phyloP scores from a whole-genome alignment of 106 monocot genomes.

The Dendrobium chrysotoxum region DNA sequence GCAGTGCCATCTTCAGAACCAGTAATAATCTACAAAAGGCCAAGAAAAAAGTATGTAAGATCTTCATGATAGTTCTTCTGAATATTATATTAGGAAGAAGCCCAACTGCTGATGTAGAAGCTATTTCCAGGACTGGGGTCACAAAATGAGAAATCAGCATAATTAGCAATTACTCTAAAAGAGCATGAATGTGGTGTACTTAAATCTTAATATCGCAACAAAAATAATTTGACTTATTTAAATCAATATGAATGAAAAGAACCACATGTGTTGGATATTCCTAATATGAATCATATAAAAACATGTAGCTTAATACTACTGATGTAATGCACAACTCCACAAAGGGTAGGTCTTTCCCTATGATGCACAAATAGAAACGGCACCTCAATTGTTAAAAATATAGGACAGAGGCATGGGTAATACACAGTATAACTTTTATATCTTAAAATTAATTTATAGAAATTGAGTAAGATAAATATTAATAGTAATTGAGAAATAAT shows the following conservation, averaged over 20 bases:
- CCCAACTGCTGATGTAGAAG: background rate
- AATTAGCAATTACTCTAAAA: background rate
- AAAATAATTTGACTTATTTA: background rate
- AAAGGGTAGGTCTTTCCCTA: background rate
- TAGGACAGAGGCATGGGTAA: too few relatives aligned
- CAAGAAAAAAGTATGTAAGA: slow-evolving; percentile 14
- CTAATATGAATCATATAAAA: background rate
- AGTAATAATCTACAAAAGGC: slow-evolving; percentile 59
- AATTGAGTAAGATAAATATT: too few relatives aligned
- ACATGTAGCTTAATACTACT: background rate
- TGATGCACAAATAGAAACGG: too few relatives aligned
- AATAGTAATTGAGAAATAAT: too few relatives aligned
- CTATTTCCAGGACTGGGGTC: background rate
- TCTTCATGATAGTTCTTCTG: background rate
- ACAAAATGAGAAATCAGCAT: background rate
- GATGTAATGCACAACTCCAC: background rate
- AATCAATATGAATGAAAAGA: background rate
- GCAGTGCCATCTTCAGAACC: slow-evolving; percentile 93
- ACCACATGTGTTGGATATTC: background rate
- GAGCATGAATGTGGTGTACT: background rate
- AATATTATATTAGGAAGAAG: background rate
- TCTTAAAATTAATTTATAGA: too few relatives aligned
- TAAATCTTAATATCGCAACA: background rate
- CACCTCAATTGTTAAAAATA: too few relatives aligned
- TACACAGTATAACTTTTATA: too few relatives aligned